These are phyloP conservation scores for Stenogyne calaminthoides DNA, from an alignment of 305 asterid genomes.

Conservation along the genomic window DNA sequence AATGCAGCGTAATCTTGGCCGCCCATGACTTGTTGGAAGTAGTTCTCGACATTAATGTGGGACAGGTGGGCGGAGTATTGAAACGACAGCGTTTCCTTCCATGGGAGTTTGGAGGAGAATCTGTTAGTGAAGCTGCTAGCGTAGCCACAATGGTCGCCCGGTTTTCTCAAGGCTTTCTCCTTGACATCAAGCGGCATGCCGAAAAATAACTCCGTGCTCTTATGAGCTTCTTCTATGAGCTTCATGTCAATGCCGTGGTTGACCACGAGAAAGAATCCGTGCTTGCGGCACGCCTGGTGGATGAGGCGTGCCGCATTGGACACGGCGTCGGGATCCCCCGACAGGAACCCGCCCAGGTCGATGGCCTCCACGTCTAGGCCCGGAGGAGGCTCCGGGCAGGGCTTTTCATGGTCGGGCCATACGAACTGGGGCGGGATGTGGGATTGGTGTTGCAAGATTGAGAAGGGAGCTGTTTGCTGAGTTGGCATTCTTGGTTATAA, in stretches of 20 bases:
- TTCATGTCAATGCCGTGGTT: constrained; percentile 74
- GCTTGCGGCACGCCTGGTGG: constrained; percentile 56
- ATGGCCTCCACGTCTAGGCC: constrained; percentile 57
- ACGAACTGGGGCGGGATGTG: constrained; percentile 68
- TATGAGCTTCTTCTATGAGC: constrained; percentile 53
- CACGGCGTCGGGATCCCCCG: constrained; percentile 50
- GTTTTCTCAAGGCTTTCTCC: constrained; percentile 51
- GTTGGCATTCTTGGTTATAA: constrained; percentile 29
- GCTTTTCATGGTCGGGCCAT: constrained; percentile 80
- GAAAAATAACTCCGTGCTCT: constrained; percentile 48
- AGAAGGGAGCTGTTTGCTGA: constrained; percentile 31
- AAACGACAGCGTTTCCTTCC: constrained; percentile 86
- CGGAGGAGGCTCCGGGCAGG: constrained; percentile 50
- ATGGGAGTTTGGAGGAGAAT: constrained; percentile 78
- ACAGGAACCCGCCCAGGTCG: constrained; percentile 52
- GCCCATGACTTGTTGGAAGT: constrained; percentile 55
- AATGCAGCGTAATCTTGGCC: constrained; percentile 56
- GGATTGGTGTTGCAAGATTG: constrained; percentile 47
- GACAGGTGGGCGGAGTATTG: constrained; percentile 42
- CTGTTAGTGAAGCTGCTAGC: constrained; percentile 72
- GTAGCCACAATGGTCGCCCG: constrained; percentile 73
- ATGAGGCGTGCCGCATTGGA: constrained; percentile 39
- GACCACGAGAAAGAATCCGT: constrained; percentile 65
- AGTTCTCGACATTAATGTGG: constrained; percentile 33
- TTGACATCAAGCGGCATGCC: constrained; percentile 49